A percentile compares a stretch with the other conserved stretches of the same genome.
Conservation (phyloP, 257 asterid species). For the Schizonepeta tenuifolia region DNA sequence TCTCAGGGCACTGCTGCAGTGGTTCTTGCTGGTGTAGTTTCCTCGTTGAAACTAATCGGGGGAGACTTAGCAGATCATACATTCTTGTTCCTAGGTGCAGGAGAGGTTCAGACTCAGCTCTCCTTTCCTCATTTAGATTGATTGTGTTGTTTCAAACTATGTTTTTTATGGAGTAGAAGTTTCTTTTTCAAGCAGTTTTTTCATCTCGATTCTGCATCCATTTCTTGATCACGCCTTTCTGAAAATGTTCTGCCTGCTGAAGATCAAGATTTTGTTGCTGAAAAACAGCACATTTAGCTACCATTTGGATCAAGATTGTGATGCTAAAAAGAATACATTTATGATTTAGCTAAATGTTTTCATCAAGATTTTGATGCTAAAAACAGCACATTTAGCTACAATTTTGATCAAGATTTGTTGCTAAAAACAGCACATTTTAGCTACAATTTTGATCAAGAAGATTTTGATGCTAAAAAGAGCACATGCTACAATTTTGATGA, state of each 20-base stretch:
- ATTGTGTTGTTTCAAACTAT: not conserved
- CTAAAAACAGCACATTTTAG: not conserved
- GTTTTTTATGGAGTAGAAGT: not conserved
- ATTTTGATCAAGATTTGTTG: not conserved
- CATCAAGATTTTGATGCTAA: not conserved
- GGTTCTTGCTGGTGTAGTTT: conserved; percentile 81
- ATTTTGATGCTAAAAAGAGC: not conserved
- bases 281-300: not conserved
- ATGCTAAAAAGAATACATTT: not conserved
- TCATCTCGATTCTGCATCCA: not conserved
- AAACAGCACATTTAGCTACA: not conserved
- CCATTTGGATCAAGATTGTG: not conserved
- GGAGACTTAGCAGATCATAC: conserved; percentile 82
- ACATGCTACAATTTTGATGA: not conserved
- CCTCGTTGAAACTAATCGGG: conserved; percentile 69
- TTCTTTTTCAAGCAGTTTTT: not conserved
- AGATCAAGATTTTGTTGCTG: not conserved
- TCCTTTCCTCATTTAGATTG: conserved; percentile 15
- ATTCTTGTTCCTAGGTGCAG: conserved; percentile 96
- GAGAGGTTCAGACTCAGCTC: conserved; percentile 62
- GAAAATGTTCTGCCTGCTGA: not conserved
- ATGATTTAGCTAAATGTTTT: not conserved
- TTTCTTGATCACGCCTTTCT: not conserved
- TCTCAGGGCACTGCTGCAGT: conserved; percentile 92
- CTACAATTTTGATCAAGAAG: not conserved